Percentiles rank a stretch among this genome's conserved stretches.
phyloP scores from a whole-genome alignment of 176 grass and related monocot genomes.

The Tillandsia fasciculata region DNA sequence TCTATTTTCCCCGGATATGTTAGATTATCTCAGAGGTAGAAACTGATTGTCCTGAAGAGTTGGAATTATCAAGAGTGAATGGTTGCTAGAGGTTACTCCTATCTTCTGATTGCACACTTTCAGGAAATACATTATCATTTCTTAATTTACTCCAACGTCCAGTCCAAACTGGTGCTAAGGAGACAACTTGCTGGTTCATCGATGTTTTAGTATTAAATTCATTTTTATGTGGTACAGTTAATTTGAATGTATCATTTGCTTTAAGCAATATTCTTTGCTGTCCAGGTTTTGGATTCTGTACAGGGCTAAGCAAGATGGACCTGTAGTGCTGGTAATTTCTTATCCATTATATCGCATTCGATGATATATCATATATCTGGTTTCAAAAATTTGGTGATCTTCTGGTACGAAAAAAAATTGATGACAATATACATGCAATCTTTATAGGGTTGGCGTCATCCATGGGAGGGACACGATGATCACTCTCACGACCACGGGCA shows the following conservation, averaged over 20 bases:
- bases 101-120: too few species aligned
- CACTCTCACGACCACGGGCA: slow-evolving; percentile 59
- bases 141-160: too few species aligned
- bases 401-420: neutral
- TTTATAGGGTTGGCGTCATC: slow-evolving; percentile 78
- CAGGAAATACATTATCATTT: too few species aligned
- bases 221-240: neutral
- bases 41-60: too few species aligned
- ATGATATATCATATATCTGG: neutral
- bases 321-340: slow-evolving; percentile 59
- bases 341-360: neutral
- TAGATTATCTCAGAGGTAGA: too few species aligned
- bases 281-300: slow-evolving; percentile 96
- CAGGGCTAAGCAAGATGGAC: slow-evolving; percentile 88
- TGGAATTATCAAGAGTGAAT: too few species aligned
- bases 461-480: slow-evolving; percentile 88
- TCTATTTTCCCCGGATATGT: too few species aligned
- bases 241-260: neutral
- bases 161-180: too few species aligned
- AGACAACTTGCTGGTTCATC: too few species aligned
- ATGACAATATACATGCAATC: neutral
- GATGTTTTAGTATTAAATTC: neutral
- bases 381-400: neutral
- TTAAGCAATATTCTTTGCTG: slow-evolving; percentile 11
- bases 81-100: too few species aligned